These are phyloP conservation scores for Yarrowia bubula DNA, from an alignment of 805 yeast genomes.

Conservation along the genomic window DNA sequence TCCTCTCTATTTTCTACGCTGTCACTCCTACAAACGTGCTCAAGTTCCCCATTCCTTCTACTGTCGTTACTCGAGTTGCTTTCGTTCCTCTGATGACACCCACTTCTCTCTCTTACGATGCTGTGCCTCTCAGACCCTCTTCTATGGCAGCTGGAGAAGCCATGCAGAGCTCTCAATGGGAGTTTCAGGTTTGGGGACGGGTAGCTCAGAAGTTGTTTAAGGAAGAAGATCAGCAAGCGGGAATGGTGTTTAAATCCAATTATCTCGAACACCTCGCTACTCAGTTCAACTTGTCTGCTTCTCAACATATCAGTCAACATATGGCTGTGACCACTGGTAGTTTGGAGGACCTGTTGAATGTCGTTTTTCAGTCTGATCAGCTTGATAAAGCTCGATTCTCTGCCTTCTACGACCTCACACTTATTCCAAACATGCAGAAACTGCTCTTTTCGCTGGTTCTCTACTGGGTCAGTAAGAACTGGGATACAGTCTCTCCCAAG, in stretches of 20 bases:
- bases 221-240: slow-evolving; percentile 4
- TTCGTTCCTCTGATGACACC: slow-evolving; percentile 9
- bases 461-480: slow-evolving; percentile 14
- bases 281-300: neutral
- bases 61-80: slow-evolving; percentile 1
- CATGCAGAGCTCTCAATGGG: slow-evolving; percentile 19
- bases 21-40: slow-evolving; percentile 10
- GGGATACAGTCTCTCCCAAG: neutral
- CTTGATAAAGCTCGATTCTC: slow-evolving; percentile 19
- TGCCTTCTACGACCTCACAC: slow-evolving; percentile 5
- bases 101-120: neutral
- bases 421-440: slow-evolving; percentile 19
- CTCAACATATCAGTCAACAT: neutral
- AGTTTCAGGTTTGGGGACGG: slow-evolving; percentile 21
- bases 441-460: slow-evolving; percentile 7
- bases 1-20: neutral
- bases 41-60: slow-evolving; percentile 21
- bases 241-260: slow-evolving; percentile 2
- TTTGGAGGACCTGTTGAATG: neutral
- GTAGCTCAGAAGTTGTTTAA: slow-evolving; percentile 5
- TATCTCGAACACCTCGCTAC: slow-evolving; percentile 1
- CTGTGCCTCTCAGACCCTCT: slow-evolving; percentile 12
- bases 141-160: slow-evolving; percentile 16
- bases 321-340: neutral
- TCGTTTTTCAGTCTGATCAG: neutral